Evolutionary conservation across 2,329 filamentous ascomycete genomes (phyloP), one percentile per base, ranked within the genome.

Genomic region (Neonectria magnoliae): DNA sequence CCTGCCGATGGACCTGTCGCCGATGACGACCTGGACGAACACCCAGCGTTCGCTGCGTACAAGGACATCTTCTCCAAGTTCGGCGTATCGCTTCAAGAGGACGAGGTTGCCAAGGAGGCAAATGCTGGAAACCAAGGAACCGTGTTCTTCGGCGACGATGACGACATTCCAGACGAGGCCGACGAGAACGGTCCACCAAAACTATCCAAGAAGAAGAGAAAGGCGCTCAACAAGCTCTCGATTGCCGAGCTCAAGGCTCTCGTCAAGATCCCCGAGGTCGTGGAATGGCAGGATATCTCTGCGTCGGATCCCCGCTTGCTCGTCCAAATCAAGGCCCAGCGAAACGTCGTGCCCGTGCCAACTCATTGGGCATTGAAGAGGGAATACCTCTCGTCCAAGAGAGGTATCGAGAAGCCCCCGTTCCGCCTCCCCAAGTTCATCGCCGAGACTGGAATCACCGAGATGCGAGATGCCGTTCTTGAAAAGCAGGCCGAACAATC

Each of bases 391-490:
- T 98, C 95, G 1, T 98, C 94, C 48, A 99, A 99, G 81, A 88
- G 96, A 65, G 96, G 96, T 81, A 93, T 99, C 65, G 96, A 99
- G 80, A 99, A 99, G 81, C 88, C 95, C 1, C 90, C 94, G 0
- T 99, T 98, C 79, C 88, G 93, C 27, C 86, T 99, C 16, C 96
- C 96, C 1, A 96, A 95, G 74, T 99, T 98, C 79, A 99, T 99
- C 69, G 92, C 95, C 73, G 96, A 98, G 76, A 99, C 96, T 2
- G 96, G 96, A 36, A 99, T 99, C 74, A 90, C 94, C 16, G 96
- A 98, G 82, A 99, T 99, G 96, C 91, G 96, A 70, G 96, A 98
- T 77, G 95, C 96, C 3, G 94, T 97, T 0, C 82, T 98, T 50
- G 96, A 98, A 79, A 98, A 99, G 79, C 94, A 98, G 78, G 94